Percentiles rank a stretch among this genome's conserved stretches.
These are phyloP conservation scores for Claviceps humidiphila DNA, from an alignment of 2,329 filamentous ascomycete genomes.

Conservation along the genomic window DNA sequence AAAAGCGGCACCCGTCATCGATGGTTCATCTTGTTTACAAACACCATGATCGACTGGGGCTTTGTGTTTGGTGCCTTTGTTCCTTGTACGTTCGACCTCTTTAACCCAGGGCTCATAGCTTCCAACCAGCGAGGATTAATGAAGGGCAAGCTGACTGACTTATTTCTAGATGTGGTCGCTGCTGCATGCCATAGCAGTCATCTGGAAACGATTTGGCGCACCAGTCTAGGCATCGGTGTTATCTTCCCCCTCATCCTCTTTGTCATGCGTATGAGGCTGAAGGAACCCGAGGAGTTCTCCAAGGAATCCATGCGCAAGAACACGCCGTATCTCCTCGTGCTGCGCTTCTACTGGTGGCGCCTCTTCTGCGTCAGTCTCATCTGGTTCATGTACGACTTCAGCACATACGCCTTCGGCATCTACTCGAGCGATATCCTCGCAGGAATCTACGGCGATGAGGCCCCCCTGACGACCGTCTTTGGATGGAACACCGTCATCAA, in stretches of 20 bases:
- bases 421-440: slow-evolving; percentile 66
- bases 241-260: slow-evolving; percentile 65
- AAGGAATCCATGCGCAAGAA: slow-evolving; percentile 52
- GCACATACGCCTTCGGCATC: slow-evolving; percentile 71
- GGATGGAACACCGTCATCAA: slow-evolving; percentile 86
- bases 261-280: slow-evolving; percentile 55
- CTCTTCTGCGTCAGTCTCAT: slow-evolving; percentile 58
- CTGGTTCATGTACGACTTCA: slow-evolving; percentile 90
- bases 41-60: slow-evolving; percentile 71
- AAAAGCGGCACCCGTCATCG: slow-evolving; percentile 70
- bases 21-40: slow-evolving; percentile 87
- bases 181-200: slow-evolving; percentile 46
- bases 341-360: slow-evolving; percentile 60
- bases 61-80: slow-evolving; percentile 73
- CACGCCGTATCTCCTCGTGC: slow-evolving; percentile 41
- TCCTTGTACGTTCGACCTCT: slow-evolving; percentile 33
- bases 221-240: slow-evolving; percentile 64
- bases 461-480: slow-evolving; percentile 62
- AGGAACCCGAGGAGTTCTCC: slow-evolving; percentile 68
- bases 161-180: slow-evolving; percentile 31
- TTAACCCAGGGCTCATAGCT: no score
- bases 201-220: slow-evolving; percentile 66
- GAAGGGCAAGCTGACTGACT: not conserved
- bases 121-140: no score
- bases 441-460: slow-evolving; percentile 44